Evolutionary conservation across 257 asterid species (phyloP).

Genomic region (Ilex asprella): DNA sequence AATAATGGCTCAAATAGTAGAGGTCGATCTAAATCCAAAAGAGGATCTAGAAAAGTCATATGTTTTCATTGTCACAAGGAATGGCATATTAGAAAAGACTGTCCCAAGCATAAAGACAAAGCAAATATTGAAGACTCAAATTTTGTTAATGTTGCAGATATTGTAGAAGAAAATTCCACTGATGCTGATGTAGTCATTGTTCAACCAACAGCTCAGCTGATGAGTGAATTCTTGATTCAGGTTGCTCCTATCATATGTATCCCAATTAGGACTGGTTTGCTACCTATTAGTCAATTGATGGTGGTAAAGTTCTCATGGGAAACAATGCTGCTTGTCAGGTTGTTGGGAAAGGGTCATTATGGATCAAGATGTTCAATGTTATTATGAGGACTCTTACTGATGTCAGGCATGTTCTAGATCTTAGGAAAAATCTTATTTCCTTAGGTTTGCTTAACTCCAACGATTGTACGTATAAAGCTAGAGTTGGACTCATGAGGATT

Average conservation of each 20-base stretch:
- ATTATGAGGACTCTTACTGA: not conserved
- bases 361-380: not conserved
- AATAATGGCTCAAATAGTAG: not conserved
- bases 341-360: not conserved
- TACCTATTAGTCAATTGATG: not conserved
- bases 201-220: not conserved
- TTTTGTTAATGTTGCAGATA: not conserved
- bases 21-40: not conserved
- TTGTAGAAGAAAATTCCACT: not conserved
- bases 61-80: not conserved
- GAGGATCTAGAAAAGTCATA: not conserved
- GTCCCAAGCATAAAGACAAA: not conserved
- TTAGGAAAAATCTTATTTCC: no score
- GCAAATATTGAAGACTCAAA: not conserved
- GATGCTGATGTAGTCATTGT: not conserved
- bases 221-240: not conserved
- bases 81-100: not conserved
- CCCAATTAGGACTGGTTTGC: not conserved
- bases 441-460: not conserved
- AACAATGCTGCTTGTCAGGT: not conserved
- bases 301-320: not conserved
- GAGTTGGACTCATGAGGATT: not conserved
- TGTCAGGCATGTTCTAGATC: no score
- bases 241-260: not conserved
- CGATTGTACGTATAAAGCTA: no score